Percentiles rank a stretch among this genome's conserved stretches.
Evolutionary conservation across 2,329 filamentous ascomycete genomes (phyloP).

Genomic region (Trichoderma sp.): DNA sequence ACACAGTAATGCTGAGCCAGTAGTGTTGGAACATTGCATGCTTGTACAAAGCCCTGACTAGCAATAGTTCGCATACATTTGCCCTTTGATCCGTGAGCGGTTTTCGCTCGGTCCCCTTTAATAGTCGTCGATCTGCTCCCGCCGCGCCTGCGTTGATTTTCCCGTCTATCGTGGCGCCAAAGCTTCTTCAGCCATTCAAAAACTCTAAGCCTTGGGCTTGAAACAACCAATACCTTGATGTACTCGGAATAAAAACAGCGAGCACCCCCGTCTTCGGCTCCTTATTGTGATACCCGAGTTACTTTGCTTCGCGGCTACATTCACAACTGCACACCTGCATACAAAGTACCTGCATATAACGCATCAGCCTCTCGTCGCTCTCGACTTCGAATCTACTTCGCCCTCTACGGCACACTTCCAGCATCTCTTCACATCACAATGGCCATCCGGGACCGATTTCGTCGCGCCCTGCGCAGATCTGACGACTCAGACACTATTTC

Average conservation of each 20-base stretch:
- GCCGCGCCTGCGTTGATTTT: constrained; percentile 10
- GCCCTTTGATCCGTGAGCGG: constrained; percentile 9
- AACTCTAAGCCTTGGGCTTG: background rate
- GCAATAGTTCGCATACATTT: constrained; percentile 12
- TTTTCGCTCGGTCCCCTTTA: constrained; percentile 13
- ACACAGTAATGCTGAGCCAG: background rate
- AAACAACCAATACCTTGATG: background rate
- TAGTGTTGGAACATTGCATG: background rate
- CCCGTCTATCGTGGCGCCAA: constrained; percentile 8
- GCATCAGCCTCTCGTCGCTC: background rate
- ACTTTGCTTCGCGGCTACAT: background rate
- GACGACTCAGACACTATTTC: constrained; percentile 33
- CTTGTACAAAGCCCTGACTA: constrained; percentile 1
- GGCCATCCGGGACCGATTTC: constrained; percentile 43
- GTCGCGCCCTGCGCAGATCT: constrained; percentile 40
- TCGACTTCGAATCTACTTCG: background rate
- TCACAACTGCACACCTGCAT: background rate
- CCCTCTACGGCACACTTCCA: background rate
- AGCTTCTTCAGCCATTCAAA: constrained; percentile 11
- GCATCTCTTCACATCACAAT: constrained; percentile 28
- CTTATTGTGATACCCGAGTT: background rate
- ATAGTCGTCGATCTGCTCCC: constrained; percentile 16
- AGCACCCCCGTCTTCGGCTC: background rate
- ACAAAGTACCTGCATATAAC: background rate
- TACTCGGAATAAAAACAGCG: background rate